These are phyloP conservation scores for Aspergillus alliaceus DNA, from an alignment of 2,329 filamentous ascomycete species.

Conservation along the genomic window DNA sequence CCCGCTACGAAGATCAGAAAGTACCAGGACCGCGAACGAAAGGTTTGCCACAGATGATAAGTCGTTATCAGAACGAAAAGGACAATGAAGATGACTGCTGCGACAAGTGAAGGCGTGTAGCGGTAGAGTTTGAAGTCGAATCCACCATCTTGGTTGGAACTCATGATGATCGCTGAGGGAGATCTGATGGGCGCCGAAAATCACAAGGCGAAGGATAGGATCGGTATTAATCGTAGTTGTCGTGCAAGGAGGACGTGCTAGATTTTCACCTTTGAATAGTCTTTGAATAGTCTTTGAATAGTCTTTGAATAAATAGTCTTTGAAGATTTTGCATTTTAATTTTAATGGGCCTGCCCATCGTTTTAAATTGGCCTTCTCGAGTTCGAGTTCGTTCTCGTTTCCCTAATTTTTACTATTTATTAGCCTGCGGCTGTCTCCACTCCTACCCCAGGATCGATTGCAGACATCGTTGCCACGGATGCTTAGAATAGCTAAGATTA, in stretches of 20 bases:
- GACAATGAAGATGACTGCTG: conserved; percentile 47
- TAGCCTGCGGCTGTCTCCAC: not conserved
- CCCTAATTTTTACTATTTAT: too few relatives aligned
- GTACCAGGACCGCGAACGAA: conserved; percentile 50
- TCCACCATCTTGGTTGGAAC: not conserved
- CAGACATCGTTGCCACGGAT: not conserved
- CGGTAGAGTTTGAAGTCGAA: conserved; percentile 29
- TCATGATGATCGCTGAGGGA: not conserved
- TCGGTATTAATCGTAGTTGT: too few relatives aligned
- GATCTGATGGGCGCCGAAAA: too few relatives aligned
- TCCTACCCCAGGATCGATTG: not conserved
- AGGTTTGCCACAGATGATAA: conserved; percentile 44
- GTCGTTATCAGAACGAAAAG: conserved; percentile 47
- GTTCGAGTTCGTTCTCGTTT: conserved; percentile 17
- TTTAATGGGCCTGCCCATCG: not conserved
- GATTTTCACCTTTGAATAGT: too few relatives aligned
- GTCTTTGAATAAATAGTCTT: too few relatives aligned
- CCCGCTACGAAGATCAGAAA: conserved; percentile 43
- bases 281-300: too few relatives aligned
- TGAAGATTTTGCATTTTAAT: too few relatives aligned
- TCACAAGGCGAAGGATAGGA: not conserved
- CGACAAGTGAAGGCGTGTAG: conserved; percentile 48
- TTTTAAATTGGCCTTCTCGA: conserved; percentile 1
- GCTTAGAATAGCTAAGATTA: not conserved
- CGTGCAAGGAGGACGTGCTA: too few relatives aligned